These are phyloP conservation scores for Candida boidinii DNA, from an alignment of 805 yeast species.

Conservation along the genomic window DNA sequence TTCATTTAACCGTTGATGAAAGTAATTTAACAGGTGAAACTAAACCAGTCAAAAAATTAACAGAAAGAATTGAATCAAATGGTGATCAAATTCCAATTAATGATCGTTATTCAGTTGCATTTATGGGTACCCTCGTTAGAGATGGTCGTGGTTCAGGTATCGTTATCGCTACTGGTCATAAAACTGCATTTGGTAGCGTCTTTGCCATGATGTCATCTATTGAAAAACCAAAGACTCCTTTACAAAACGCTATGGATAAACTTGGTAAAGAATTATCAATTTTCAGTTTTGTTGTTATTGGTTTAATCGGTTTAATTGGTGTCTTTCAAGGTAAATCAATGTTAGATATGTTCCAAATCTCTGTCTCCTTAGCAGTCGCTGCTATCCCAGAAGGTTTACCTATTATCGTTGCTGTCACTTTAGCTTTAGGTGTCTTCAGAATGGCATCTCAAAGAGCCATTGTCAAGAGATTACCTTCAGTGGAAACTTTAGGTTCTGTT, in stretches of 20 bases:
- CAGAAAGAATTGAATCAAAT: slow-evolving; percentile 31
- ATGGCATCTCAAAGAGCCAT: slow-evolving; percentile 95
- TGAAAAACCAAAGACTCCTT: slow-evolving; percentile 96
- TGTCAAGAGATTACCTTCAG: slow-evolving; percentile 89
- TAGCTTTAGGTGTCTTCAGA: slow-evolving; percentile 91
- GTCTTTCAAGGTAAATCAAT: slow-evolving; percentile 86
- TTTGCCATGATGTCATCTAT: slow-evolving; percentile 93
- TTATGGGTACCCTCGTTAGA: slow-evolving; percentile 95
- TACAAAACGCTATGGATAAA: slow-evolving; percentile 92
- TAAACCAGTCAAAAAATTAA: slow-evolving; percentile 67
- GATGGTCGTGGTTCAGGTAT: slow-evolving; percentile 94
- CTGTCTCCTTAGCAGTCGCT: slow-evolving; percentile 96
- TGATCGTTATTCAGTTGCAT: slow-evolving; percentile 74
- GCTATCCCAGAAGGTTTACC: slow-evolving; percentile 99
- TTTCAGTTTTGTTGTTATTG: slow-evolving; percentile 81
- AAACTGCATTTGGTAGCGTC: slow-evolving; percentile 91
- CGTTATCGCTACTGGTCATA: slow-evolving; percentile 82
- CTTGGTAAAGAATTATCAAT: slow-evolving; percentile 85
- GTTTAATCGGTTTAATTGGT: slow-evolving; percentile 86
- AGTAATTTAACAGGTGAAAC: slow-evolving; percentile 95
- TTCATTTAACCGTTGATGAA: slow-evolving; percentile 82
- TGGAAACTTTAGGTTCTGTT: slow-evolving; percentile 90
- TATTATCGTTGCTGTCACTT: slow-evolving; percentile 93
- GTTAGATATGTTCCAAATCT: slow-evolving; percentile 97
- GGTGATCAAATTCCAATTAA: slow-evolving; percentile 43